phyloP scores from a whole-genome alignment of 106 monocot species.

The Chionographis japonica region DNA sequence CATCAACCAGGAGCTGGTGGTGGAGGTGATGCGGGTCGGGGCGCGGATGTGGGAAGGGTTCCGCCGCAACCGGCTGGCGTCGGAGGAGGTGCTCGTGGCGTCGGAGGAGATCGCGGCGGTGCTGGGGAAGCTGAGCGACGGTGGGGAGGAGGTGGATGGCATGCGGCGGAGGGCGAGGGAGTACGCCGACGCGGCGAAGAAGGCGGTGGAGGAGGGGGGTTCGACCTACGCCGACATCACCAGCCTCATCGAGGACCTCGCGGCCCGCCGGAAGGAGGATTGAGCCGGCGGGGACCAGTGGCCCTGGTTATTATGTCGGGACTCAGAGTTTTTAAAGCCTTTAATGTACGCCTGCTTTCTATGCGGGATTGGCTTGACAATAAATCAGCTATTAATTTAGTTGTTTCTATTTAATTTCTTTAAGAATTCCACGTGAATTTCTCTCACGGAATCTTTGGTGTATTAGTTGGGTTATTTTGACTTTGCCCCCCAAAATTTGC shows the following conservation, averaged over 20 bases:
- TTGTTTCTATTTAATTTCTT: too few relatives aligned
- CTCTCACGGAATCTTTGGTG: too few relatives aligned
- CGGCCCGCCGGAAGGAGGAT: not conserved
- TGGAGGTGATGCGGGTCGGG: slow-evolving; percentile 10
- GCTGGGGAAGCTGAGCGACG: slow-evolving; percentile 1
- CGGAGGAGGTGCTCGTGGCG: slow-evolving; percentile 3
- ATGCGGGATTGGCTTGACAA: too few relatives aligned
- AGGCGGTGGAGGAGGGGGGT: slow-evolving; percentile 16
- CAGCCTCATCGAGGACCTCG: slow-evolving; percentile 5
- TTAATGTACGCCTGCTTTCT: too few relatives aligned
- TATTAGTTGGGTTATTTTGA: too few relatives aligned
- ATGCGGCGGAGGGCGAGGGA: slow-evolving; percentile 7
- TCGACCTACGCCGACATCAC: slow-evolving; percentile 1
- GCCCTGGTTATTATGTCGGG: too few relatives aligned
- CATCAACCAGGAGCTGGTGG: slow-evolving; percentile 17
- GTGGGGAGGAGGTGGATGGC: slow-evolving; percentile 14
- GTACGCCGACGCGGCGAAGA: not conserved
- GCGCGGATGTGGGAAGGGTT: slow-evolving; percentile 10
- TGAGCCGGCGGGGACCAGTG: too few relatives aligned
- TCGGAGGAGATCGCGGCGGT: slow-evolving; percentile 8
- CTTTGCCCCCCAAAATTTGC: too few relatives aligned
- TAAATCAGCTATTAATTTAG: too few relatives aligned
- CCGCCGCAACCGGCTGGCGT: not conserved
- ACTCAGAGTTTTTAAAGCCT: too few relatives aligned
- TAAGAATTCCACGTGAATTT: too few relatives aligned